Conservation (phyloP, 2,329 filamentous ascomycete genomes). For the Fusarium chaquense region DNA sequence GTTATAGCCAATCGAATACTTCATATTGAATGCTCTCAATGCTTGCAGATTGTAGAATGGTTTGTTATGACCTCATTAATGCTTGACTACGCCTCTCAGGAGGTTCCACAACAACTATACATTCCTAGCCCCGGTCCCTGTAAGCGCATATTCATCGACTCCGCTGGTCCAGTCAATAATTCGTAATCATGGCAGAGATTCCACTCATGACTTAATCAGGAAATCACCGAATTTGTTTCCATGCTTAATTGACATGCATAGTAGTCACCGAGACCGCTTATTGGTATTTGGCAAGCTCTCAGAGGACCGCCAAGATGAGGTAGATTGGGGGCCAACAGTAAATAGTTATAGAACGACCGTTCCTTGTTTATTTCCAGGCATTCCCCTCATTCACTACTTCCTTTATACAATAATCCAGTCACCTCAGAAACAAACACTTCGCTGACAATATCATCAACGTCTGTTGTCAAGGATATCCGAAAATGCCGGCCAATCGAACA, state of each 20-base stretch:
- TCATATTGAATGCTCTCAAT: neutral
- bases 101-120: neutral
- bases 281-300: neutral
- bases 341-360: too few relatives aligned
- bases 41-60: neutral
- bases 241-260: too few relatives aligned
- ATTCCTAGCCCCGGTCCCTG: neutral
- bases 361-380: neutral
- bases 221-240: neutral
- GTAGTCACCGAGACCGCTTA: accelerated
- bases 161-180: neutral
- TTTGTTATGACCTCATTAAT: neutral
- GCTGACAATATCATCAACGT: neutral
- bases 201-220: neutral
- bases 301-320: too few relatives aligned
- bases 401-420: too few relatives aligned
- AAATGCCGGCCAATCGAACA: neutral
- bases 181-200: too few relatives aligned
- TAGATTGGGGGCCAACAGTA: neutral
- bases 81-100: neutral
- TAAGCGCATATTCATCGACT: too few relatives aligned
- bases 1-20: too few relatives aligned
- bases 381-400: neutral
- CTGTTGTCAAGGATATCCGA: neutral
- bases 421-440: too few relatives aligned